phyloP scores from a whole-genome alignment of 129 eudicot species.

The Silybum marianum region DNA sequence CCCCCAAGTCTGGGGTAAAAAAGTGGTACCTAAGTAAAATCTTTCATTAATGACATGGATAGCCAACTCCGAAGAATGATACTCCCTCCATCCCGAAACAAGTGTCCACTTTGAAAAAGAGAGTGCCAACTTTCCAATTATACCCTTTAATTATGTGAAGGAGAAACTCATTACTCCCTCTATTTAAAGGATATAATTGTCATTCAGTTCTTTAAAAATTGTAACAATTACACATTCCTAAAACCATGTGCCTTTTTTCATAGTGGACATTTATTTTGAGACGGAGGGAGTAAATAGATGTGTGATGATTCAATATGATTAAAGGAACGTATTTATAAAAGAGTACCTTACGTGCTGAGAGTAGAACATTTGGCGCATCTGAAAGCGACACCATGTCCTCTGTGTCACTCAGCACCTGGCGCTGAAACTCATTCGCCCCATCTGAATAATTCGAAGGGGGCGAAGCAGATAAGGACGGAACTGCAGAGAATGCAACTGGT shows the following conservation, averaged over 20 bases:
- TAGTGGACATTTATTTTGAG: no score
- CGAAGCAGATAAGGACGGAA: constrained; percentile 64
- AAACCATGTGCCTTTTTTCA: no score
- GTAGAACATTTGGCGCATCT: constrained; percentile 71
- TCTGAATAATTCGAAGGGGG: constrained; percentile 61
- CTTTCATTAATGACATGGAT: neutral
- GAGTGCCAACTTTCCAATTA: no score
- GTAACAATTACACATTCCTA: no score
- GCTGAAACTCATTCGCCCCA: constrained; percentile 62
- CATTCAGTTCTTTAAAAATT: no score
- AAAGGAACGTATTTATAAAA: constrained; percentile 8
- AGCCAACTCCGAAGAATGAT: neutral
- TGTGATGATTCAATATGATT: neutral
- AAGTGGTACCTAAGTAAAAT: neutral
- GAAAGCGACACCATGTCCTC: constrained; percentile 45
- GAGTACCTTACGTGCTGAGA: constrained; percentile 90
- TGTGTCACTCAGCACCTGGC: constrained; percentile 39
- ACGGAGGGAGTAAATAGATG: no score
- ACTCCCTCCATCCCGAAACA: no score
- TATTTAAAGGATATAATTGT: no score
- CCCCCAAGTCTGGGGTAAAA: no score
- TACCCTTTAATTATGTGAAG: no score
- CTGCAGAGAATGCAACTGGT: constrained; percentile 66
- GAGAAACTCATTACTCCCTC: no score
- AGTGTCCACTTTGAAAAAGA: no score